A percentile compares a stretch with the other conserved stretches of the same genome.
Evolutionary conservation across 768 basidiomycete species (phyloP).

Genomic region (Candolleomyces aberdarensis): DNA sequence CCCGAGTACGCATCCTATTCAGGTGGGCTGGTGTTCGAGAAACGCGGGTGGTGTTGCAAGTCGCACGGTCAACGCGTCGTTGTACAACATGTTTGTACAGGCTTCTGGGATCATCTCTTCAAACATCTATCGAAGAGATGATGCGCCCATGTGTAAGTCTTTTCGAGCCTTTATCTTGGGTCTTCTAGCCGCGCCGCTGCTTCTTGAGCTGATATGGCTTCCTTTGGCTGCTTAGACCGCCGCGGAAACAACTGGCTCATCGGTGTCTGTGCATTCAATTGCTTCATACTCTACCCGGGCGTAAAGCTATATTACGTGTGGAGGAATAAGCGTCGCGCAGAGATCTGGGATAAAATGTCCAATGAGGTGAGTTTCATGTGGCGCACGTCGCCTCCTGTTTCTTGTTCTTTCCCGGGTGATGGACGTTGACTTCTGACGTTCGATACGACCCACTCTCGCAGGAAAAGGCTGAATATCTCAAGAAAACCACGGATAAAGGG

Average conservation of each 20-base stretch:
- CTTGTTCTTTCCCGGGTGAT: not conserved
- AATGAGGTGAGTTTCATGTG: conserved; percentile 29
- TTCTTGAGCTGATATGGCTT: not conserved
- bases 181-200: too few relatives aligned
- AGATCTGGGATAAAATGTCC: conserved; percentile 58
- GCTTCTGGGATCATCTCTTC: conserved; percentile 38
- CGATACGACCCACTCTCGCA: conserved; percentile 14
- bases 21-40: conserved; percentile 59
- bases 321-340: conserved; percentile 52
- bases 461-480: conserved; percentile 55
- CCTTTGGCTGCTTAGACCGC: conserved; percentile 36
- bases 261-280: conserved; percentile 46
- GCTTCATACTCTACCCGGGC: conserved; percentile 48
- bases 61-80: conserved; percentile 55
- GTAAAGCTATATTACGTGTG: conserved; percentile 56
- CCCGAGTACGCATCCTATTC: conserved; percentile 46
- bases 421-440: not conserved
- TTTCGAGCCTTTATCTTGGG: not conserved
- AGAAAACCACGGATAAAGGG: conserved; percentile 54
- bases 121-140: conserved; percentile 48
- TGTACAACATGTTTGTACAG: conserved; percentile 52
- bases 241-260: conserved; percentile 60
- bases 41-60: conserved; percentile 60
- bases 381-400: not conserved
- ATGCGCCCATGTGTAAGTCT: conserved; percentile 49